Percentiles rank a stretch among this genome's conserved stretches.
Evolutionary conservation across 2,329 filamentous ascomycete species (phyloP).

Genomic region (Fusarium sp.): DNA sequence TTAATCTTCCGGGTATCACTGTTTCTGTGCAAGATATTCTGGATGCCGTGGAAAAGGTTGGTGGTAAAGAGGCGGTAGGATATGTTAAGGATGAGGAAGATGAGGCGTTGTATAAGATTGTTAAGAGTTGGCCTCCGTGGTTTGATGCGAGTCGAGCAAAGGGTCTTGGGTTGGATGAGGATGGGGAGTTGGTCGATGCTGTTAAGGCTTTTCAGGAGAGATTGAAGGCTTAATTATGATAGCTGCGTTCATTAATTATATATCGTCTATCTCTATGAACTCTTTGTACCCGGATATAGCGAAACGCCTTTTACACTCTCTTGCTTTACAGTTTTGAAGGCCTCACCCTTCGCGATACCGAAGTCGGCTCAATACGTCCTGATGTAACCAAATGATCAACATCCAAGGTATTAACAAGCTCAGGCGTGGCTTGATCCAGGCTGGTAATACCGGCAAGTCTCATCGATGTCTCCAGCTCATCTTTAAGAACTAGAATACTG

Average conservation of each 20-base stretch:
- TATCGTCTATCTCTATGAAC: background rate
- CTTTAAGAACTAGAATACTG: conserved; percentile 41
- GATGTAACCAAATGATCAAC: conserved; percentile 46
- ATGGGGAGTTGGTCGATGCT: conserved; percentile 53
- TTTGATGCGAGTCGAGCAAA: conserved; percentile 64
- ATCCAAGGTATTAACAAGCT: conserved; percentile 48
- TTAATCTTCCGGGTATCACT: conserved; percentile 64
- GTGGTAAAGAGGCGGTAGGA: conserved; percentile 56
- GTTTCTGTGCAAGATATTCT: conserved; percentile 65
- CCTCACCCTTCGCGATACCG: background rate
- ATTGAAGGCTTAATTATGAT: conserved; percentile 11
- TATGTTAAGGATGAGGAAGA: conserved; percentile 61
- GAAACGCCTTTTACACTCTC: background rate
- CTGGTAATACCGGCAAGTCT: conserved; percentile 46
- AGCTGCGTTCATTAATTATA: background rate
- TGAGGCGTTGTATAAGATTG: conserved; percentile 59
- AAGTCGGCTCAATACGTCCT: conserved; percentile 17
- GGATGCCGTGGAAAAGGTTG: conserved; percentile 60
- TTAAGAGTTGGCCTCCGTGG: conserved; percentile 64
- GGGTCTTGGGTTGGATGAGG: conserved; percentile 61
- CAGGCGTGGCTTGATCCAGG: conserved; percentile 43
- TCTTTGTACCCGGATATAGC: background rate
- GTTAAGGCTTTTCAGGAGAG: conserved; percentile 43
- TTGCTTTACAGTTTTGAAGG: conserved; percentile 32
- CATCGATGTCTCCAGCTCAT: conserved; percentile 48